These are phyloP conservation scores for Pseudogymnoascus sp. DNA, from an alignment of 2,329 filamentous ascomycete genomes.

Conservation along the genomic window DNA sequence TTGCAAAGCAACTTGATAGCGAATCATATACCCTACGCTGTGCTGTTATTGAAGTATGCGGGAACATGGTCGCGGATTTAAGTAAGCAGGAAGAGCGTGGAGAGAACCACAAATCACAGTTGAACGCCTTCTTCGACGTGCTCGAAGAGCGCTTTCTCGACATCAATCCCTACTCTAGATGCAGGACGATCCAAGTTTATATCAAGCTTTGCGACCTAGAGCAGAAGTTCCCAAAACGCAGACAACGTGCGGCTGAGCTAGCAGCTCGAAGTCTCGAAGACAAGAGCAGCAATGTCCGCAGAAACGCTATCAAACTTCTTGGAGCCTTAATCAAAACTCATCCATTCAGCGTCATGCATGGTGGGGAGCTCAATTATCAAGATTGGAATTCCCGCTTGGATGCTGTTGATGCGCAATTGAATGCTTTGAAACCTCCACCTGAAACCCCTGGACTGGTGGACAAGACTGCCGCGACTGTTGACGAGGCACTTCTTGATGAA, in stretches of 20 bases:
- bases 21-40: conserved; percentile 94
- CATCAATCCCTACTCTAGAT: conserved; percentile 92
- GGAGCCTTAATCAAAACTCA: conserved; percentile 86
- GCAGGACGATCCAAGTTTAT: conserved; percentile 86
- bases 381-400: conserved; percentile 81
- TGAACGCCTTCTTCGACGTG: conserved; percentile 95
- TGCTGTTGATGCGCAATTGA: conserved; percentile 73
- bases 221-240: conserved; percentile 86
- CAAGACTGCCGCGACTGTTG: conserved; percentile 61
- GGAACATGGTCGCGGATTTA: conserved; percentile 85
- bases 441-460: conserved; percentile 62
- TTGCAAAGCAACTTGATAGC: conserved; percentile 91
- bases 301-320: conserved; percentile 90
- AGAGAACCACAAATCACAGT: conserved; percentile 88
- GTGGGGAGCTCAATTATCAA: conserved; percentile 72
- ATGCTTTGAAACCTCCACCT: conserved; percentile 70
- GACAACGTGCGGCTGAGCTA: conserved; percentile 79
- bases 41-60: conserved; percentile 92
- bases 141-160: conserved; percentile 94
- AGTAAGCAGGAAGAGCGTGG: conserved; percentile 85
- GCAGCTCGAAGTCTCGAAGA: conserved; percentile 87
- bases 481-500: conserved; percentile 75
- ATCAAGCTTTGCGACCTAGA: conserved; percentile 88
- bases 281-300: conserved; percentile 93
- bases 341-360: conserved; percentile 87